A percentile compares a stretch with the other conserved stretches of the same genome.
Conservation (phyloP, 2,329 filamentous ascomycete species). For the Botrytis hyacinthi region DNA sequence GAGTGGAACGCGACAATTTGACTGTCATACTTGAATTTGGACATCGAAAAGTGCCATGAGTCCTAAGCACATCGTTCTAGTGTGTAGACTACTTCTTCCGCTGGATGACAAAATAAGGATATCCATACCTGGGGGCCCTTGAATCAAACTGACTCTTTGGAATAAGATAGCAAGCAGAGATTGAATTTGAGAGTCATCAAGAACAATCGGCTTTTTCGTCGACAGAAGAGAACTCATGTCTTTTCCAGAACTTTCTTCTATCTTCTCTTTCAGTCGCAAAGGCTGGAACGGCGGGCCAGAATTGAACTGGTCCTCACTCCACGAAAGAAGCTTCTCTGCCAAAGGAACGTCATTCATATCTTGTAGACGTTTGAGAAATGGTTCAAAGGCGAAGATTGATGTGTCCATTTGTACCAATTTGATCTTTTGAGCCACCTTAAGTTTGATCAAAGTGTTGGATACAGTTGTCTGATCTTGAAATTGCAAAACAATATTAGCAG, state of each 20-base stretch:
- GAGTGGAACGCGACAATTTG: not conserved
- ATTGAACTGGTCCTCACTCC: slow-evolving; percentile 27
- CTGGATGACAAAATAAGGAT: not conserved
- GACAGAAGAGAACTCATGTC: slow-evolving; percentile 39
- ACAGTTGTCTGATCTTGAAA: slow-evolving; percentile 50
- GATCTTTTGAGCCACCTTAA: slow-evolving; percentile 42
- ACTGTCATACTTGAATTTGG: not conserved
- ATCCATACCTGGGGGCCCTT: slow-evolving; percentile 61
- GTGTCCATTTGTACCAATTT: slow-evolving; percentile 61
- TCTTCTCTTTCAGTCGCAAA: slow-evolving; percentile 30
- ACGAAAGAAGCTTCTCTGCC: slow-evolving; percentile 49
- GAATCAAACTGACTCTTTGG: slow-evolving; percentile 58
- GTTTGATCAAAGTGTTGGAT: slow-evolving; percentile 45
- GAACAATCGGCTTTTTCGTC: slow-evolving; percentile 37
- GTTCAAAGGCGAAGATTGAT: slow-evolving; percentile 66
- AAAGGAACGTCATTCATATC: slow-evolving; percentile 55
- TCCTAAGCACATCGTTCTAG: not conserved
- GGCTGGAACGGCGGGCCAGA: slow-evolving; percentile 27
- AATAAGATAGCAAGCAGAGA: slow-evolving; percentile 56
- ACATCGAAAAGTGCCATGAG: not conserved
- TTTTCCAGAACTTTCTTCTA: slow-evolving; percentile 28
- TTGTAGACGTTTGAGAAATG: slow-evolving; percentile 60
- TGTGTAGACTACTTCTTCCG: not conserved
- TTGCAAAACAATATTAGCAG: slow-evolving; percentile 51
- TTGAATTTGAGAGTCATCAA: slow-evolving; percentile 54